Evolutionary conservation across 1,139 yeast species (phyloP).

Genomic region (Zygoascus meyerae): DNA sequence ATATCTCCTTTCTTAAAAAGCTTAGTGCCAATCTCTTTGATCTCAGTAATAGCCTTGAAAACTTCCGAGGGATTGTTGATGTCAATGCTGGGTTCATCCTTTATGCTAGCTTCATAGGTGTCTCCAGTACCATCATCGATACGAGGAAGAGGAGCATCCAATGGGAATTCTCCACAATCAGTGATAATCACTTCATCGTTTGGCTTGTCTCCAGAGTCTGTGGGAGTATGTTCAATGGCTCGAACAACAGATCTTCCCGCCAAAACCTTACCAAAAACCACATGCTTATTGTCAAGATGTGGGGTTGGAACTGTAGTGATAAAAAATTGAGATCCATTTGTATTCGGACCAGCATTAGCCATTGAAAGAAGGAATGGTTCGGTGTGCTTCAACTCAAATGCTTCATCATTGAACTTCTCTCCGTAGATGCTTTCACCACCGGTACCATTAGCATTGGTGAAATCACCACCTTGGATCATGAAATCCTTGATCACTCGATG

Average conservation of each 20-base stretch:
- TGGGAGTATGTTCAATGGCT: constrained; percentile 63
- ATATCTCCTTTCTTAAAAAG: constrained; percentile 57
- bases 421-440: constrained; percentile 97
- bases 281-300: constrained; percentile 90
- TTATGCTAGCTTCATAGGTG: constrained; percentile 66
- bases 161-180: constrained; percentile 74
- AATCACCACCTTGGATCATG: constrained; percentile 72
- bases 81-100: constrained; percentile 36
- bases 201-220: constrained; percentile 62
- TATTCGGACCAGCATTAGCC: constrained; percentile 96
- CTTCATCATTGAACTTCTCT: constrained; percentile 94
- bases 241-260: constrained; percentile 80
- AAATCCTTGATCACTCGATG: constrained; percentile 77
- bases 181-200: constrained; percentile 56
- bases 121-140: constrained; percentile 81
- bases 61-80: constrained; percentile 44
- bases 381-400: constrained; percentile 68
- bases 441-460: constrained; percentile 82
- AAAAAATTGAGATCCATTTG: constrained; percentile 94
- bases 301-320: constrained; percentile 78
- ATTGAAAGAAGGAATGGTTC: constrained; percentile 83
- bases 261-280: constrained; percentile 86
- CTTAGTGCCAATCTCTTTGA: constrained; percentile 75
- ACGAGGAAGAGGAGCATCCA: constrained; percentile 46
- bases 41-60: constrained; percentile 52